These are phyloP conservation scores for Jaltomata sinuosa DNA, from an alignment of 257 asterid species.

Conservation along the genomic window DNA sequence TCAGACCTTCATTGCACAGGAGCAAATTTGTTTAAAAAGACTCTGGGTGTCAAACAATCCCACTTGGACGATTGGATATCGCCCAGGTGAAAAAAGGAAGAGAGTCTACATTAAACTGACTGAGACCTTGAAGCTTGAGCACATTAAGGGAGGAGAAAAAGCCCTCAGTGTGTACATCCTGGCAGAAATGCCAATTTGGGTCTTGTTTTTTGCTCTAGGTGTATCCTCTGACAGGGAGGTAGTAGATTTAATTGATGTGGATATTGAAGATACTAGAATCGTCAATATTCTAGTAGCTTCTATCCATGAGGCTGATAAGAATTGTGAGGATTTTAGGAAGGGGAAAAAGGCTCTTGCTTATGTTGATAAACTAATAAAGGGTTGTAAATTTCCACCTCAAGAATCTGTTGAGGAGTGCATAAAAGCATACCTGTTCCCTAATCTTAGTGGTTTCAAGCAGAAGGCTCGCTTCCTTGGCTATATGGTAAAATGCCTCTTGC, in stretches of 20 bases:
- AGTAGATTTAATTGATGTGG: slow-evolving; percentile 50
- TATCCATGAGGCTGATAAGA: slow-evolving; percentile 64
- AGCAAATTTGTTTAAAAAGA: slow-evolving; percentile 68
- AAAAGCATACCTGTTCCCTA: slow-evolving; percentile 47
- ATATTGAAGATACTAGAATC: slow-evolving; percentile 33
- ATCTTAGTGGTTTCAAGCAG: slow-evolving; percentile 42
- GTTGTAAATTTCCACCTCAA: slow-evolving; percentile 54
- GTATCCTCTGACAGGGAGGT: slow-evolving; percentile 61
- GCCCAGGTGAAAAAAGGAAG: slow-evolving; percentile 38
- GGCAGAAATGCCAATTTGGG: slow-evolving; percentile 74
- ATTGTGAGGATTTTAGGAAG: slow-evolving; percentile 55
- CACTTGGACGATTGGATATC: slow-evolving; percentile 59
- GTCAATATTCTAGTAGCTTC: slow-evolving; percentile 58
- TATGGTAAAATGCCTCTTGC: slow-evolving; percentile 82
- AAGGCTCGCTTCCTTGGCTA: slow-evolving; percentile 80
- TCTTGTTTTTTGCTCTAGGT: slow-evolving; percentile 81
- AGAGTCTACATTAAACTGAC: slow-evolving; percentile 60
- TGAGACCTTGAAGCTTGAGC: slow-evolving; percentile 42
- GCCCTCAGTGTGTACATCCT: slow-evolving; percentile 53
- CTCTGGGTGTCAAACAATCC: slow-evolving; percentile 67
- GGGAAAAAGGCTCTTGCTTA: slow-evolving; percentile 32
- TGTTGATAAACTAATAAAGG: slow-evolving; percentile 39
- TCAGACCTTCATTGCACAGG: slow-evolving; percentile 95
- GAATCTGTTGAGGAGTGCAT: slow-evolving; percentile 73
- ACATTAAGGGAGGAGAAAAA: slow-evolving; percentile 48